Conservation (phyloP, 345 rosid species). For the Litchi chinensis region DNA sequence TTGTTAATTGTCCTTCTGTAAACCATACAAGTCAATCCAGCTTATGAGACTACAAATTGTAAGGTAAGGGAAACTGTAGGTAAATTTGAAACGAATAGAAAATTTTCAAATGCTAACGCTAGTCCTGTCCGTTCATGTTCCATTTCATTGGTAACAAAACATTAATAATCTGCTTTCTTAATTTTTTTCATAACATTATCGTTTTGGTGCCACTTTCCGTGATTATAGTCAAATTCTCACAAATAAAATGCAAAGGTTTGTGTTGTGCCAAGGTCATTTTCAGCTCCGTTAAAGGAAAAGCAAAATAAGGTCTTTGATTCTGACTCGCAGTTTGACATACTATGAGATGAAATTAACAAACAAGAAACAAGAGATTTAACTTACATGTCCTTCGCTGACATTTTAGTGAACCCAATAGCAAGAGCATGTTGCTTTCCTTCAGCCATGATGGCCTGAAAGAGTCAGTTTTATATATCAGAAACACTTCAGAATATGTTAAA, state of each 20-base stretch:
- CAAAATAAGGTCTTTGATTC: neutral
- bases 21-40: slow-evolving; percentile 15
- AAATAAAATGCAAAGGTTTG: neutral
- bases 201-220: neutral
- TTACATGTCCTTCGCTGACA: slow-evolving; percentile 98
- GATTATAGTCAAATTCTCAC: neutral
- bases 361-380: slow-evolving; percentile 30
- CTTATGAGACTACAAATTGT: neutral
- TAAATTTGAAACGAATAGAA: neutral
- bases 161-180: neutral
- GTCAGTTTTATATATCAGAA: slow-evolving; percentile 20
- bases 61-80: neutral
- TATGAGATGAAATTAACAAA: neutral
- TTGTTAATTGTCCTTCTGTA: slow-evolving; percentile 83
- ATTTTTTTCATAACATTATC: neutral
- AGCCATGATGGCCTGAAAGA: slow-evolving; percentile 88
- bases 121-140: neutral
- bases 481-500: neutral
- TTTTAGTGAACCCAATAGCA: slow-evolving; percentile 97
- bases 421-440: slow-evolving; percentile 99
- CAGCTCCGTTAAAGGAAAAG: neutral
- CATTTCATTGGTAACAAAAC: neutral
- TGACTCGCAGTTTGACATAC: neutral
- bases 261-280: neutral
- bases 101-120: neutral